phyloP scores from a whole-genome alignment of 2,329 filamentous ascomycete genomes.

The Aspergillus sojae region DNA sequence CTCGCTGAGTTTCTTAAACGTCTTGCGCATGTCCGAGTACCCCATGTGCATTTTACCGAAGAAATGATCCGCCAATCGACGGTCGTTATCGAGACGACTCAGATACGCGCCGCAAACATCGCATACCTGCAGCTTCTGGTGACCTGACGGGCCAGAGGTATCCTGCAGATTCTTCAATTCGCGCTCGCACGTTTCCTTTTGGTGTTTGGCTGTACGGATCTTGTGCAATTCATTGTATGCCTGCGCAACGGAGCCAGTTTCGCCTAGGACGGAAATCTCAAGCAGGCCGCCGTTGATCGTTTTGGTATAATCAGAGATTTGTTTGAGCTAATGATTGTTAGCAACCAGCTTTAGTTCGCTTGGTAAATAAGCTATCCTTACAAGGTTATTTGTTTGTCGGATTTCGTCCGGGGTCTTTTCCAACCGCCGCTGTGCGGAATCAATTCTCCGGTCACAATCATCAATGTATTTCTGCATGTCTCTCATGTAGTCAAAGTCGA shows the following conservation, averaged over 20 bases:
- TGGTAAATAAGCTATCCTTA: constrained; percentile 36
- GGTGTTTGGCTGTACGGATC: constrained; percentile 75
- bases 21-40: constrained; percentile 97
- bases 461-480: constrained; percentile 97
- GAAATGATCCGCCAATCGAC: constrained; percentile 92
- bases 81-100: constrained; percentile 88
- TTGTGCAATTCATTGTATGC: constrained; percentile 88
- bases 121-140: constrained; percentile 98
- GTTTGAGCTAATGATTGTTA: constrained; percentile 62
- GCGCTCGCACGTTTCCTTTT: constrained; percentile 80
- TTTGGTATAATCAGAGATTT: constrained; percentile 77
- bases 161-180: constrained; percentile 90
- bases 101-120: constrained; percentile 97
- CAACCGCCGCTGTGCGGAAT: constrained; percentile 81
- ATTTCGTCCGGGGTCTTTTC: constrained; percentile 99
- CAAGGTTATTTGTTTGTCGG: constrained; percentile 84
- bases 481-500: constrained; percentile 95
- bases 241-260: constrained; percentile 75
- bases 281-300: constrained; percentile 80
- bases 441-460: constrained; percentile 93
- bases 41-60: constrained; percentile 99
- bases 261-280: constrained; percentile 83
- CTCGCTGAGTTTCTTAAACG: constrained; percentile 81
- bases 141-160: constrained; percentile 87
- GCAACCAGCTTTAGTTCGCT: background rate